Base-by-base conservation (phyloP, 75 land plant species). In the Selaginella moellendorffii region DNA sequence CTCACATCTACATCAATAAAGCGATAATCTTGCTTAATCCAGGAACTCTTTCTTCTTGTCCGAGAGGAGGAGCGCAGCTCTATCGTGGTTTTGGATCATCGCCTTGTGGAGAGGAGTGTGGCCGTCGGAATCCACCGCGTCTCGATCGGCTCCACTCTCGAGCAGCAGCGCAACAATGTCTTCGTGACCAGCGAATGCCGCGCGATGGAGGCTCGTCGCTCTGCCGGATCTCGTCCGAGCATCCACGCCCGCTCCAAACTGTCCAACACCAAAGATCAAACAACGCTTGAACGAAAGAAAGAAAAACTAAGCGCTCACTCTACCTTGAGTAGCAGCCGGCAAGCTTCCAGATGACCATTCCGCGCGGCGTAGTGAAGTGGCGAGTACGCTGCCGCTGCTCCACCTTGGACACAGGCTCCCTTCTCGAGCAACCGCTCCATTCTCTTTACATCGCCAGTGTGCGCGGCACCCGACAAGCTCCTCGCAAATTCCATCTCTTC, bases 181-280 rank as follows among this genome's bases (percentile, higher is more conserved):
- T 23, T 28, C 24, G 59, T 78, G 80, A 8, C 80, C 77, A 21
- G 77, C 78, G 54, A 74, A 78, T 30, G 77, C 69, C 31, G 80
- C 80, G 31, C 80, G 54, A 28, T 78, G 80, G 51, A 78, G 63
- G 30, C 80, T 78, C 23, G 80, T 78, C 23, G 80, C 78, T 30
- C 74, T 64, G n/a, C 80, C 73, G 26, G 73, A 66, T 74, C 77
- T 75, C 26, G 73, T 74, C 53, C 65, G 63, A 53, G 53, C 59
- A 59, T 74, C 72, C 53, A 67, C 70, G 46, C 51, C 23, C 17
- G 80, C 77, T 61, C 80, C 80, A 67, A 66, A 63, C 80, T 78
- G 74, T 5, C n/a, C n/a, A n/a, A n/a, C n/a, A 27, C 27, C 27
- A 21, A 27, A 19, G 64, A 21, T 12, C 61, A 58, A 63, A 18